Base-by-base conservation (phyloP, 2,329 filamentous ascomycete genomes). In the Fusarium denticulatum region DNA sequence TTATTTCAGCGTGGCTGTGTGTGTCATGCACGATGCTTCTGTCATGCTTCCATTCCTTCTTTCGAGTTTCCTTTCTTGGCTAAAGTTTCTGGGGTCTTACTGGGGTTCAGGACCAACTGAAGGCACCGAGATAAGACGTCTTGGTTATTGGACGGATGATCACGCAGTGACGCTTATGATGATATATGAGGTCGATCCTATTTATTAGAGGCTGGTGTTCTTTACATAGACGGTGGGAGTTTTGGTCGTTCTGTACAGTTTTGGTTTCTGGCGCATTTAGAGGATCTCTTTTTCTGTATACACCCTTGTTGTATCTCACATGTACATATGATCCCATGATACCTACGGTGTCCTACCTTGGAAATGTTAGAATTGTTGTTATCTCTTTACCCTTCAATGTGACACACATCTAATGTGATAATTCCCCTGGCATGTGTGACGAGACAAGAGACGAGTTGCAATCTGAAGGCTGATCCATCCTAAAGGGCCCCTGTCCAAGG, bases 31-130 rank as follows among this genome's bases (percentile, higher is more conserved):
- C 61, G 47, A 63, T 70, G 37, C 65, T 71, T 76, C 71, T 76
- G 70, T 63, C 61, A 75, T 69, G 67, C 72, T 65, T 67, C 64
- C 60, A 65, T 72, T 69, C 57, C 72, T 74, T 74, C 72, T 60
- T 72, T 74, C 45, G 52, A 74, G 45, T 74, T 74, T 74, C 72
- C 72, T 69, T 63, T 72, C 56, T 47, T 50, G 64, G 60, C 37
- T 40, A 53, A 43, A 36, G 49, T 37, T 59, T 43, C 57, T 50
- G 24, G 60, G 60, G 39, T 60, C 46, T 55, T 43, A 49, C 60
- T 66, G 57, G 64, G 64, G 53, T 57, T 47, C 34, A 45, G 14
- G 20, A 49, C n/a, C 52, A 24, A 64, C 40, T 72, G 46, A 49
- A 75, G 72, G 72, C 72, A 74, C 30, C 72, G 26, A 74, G 69